A percentile compares a stretch with the other conserved stretches of the same genome.
These are phyloP conservation scores for Triglochin maritima DNA, from an alignment of 106 monocot species.

Conservation along the genomic window DNA sequence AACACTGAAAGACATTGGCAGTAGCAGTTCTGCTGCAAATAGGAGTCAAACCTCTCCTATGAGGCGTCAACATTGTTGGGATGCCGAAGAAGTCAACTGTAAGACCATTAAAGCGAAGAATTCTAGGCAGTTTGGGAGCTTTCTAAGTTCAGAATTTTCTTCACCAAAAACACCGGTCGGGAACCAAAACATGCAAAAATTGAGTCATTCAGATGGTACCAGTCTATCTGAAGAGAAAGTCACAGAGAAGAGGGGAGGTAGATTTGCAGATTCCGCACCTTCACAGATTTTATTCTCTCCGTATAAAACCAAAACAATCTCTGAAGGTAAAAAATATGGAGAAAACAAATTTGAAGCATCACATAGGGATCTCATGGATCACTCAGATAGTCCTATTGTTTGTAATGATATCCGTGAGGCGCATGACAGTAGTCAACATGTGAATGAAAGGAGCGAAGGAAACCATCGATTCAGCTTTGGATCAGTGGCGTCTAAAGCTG, in stretches of 20 bases:
- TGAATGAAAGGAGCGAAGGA: neutral
- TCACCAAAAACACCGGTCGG: neutral
- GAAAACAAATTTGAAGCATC: neutral
- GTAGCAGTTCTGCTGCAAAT: slow-evolving; percentile 6
- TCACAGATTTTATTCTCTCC: no score
- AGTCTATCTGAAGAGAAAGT: no score
- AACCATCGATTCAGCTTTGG: slow-evolving; percentile 9
- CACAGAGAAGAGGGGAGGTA: no score
- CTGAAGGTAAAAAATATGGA: neutral
- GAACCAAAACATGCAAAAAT: neutral
- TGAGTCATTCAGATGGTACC: no score
- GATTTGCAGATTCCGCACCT: no score
- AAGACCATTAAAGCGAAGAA: neutral
- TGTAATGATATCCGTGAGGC: neutral
- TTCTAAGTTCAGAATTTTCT: slow-evolving; percentile 2
- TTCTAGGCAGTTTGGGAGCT: slow-evolving; percentile 2
- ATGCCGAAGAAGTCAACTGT: slow-evolving; percentile 2
- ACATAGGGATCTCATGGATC: neutral
- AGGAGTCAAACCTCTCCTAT: slow-evolving; percentile 7
- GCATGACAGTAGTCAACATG: neutral
- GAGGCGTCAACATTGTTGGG: neutral
- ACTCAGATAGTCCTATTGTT: neutral
- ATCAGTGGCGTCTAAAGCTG: slow-evolving; percentile 6
- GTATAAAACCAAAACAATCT: no score
- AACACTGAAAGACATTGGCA: slow-evolving; percentile 11